These are phyloP conservation scores for Xerocomellus dryophilus DNA, from an alignment of 768 basidiomycete species.

Conservation along the genomic window DNA sequence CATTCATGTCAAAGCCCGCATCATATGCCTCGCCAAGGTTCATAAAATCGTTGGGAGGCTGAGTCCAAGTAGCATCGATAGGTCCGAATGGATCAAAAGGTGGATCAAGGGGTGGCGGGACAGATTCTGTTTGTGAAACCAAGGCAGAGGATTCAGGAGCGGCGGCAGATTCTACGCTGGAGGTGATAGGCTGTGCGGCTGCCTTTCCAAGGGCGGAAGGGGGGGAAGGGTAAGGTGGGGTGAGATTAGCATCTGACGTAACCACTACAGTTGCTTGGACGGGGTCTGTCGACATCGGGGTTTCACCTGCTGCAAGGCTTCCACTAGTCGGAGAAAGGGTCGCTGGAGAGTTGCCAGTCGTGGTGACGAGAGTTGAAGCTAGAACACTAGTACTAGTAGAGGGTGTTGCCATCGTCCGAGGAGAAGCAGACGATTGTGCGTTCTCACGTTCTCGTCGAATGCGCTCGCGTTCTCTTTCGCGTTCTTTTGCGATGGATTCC, in stretches of 20 bases:
- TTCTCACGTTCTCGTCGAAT: conserved; percentile 64
- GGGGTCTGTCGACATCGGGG: conserved; percentile 18
- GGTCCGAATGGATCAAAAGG: conserved; percentile 45
- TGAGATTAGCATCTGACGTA: conserved; percentile 22
- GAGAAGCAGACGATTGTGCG: conserved; percentile 32
- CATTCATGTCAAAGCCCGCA: conserved; percentile 49
- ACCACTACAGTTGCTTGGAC: conserved; percentile 11
- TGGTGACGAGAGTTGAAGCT: conserved; percentile 8
- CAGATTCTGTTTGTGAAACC: conserved; percentile 16
- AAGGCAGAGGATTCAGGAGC: conserved; percentile 12
- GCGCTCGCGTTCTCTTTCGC: conserved; percentile 75
- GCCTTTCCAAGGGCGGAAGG: conserved; percentile 43
- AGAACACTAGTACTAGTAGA: conserved; percentile 12
- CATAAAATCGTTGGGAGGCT: conserved; percentile 36
- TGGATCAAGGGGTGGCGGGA: conserved; percentile 20
- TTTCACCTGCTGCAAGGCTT: conserved; percentile 12
- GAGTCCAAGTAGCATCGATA: conserved; percentile 41
- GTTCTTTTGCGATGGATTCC: conserved; percentile 70
- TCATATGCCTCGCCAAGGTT: conserved; percentile 36
- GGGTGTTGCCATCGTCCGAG: conserved; percentile 23
- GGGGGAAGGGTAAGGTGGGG: conserved; percentile 54
- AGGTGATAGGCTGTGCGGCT: conserved; percentile 1
- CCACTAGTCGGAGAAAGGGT: conserved; percentile 12
- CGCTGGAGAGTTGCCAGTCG: conserved; percentile 15
- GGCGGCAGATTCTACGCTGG: conserved; percentile 23